Evolutionary conservation across 2,329 filamentous ascomycete genomes (phyloP).

Genomic region (Pseudogymnoascus sp.): DNA sequence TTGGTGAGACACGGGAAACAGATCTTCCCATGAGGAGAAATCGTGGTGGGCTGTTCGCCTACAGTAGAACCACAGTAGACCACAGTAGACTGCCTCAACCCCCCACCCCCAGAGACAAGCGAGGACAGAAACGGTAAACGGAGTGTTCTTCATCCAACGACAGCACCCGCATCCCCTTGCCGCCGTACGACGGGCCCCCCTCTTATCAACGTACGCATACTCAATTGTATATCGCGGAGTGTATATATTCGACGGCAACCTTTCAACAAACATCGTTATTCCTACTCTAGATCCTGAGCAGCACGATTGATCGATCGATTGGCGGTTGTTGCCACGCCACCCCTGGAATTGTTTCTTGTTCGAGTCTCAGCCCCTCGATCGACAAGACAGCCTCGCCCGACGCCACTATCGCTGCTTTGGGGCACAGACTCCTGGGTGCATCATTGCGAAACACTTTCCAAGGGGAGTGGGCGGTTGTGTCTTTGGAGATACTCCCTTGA

Average conservation of each 20-base stretch:
- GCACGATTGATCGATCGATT: background rate
- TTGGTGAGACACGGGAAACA: constrained; percentile 2
- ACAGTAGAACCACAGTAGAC: no score
- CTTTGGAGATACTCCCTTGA: background rate
- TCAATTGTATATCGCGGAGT: background rate
- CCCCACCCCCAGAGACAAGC: background rate
- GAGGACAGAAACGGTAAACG: background rate
- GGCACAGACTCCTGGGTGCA: background rate
- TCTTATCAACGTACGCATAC: background rate
- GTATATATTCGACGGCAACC: background rate
- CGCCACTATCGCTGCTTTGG: constrained; percentile 3
- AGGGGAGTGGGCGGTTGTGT: background rate
- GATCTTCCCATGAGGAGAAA: background rate
- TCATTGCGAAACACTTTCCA: background rate
- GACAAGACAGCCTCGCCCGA: background rate
- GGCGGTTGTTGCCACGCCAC: background rate
- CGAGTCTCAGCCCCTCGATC: constrained; percentile 3
- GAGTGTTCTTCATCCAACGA: background rate
- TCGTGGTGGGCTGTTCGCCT: background rate
- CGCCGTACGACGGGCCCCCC: background rate
- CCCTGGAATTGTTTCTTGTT: background rate
- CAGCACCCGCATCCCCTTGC: background rate
- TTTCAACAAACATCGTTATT: background rate
- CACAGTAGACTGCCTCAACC: background rate
- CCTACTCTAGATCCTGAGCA: background rate